These are phyloP conservation scores for Acanthamoeba royreba DNA, from an alignment of 208 protist species.

Conservation along the genomic window DNA sequence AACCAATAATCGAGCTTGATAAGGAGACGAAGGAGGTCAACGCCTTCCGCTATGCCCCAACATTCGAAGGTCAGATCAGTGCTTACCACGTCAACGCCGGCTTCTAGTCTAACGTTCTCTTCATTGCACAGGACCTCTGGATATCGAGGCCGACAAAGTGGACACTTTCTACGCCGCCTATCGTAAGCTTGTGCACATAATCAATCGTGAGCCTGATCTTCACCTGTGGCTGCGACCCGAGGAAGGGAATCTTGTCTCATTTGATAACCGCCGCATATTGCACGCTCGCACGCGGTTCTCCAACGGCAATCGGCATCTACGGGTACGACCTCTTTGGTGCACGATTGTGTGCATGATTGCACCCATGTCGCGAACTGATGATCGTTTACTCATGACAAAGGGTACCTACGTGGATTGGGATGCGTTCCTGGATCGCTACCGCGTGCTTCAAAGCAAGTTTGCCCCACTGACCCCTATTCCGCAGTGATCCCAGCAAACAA, in stretches of 20 bases:
- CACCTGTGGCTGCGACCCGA: conserved; percentile 1
- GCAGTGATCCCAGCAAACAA: background rate
- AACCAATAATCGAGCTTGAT: background rate
- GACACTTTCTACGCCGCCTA: conserved; percentile 17
- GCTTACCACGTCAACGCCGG: no score
- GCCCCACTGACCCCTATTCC: background rate
- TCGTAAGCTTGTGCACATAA: background rate
- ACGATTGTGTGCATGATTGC: background rate
- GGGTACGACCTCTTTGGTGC: background rate
- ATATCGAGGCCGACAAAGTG: background rate
- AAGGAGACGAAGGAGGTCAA: background rate
- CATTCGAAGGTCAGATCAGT: conserved; percentile 37
- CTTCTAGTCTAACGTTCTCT: no score
- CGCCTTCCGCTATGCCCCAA: conserved; percentile 5
- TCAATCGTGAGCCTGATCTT: background rate
- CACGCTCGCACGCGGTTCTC: conserved; percentile 43
- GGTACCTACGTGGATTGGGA: conserved; percentile 46
- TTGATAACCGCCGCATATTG: conserved; percentile 53
- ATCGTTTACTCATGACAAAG: background rate
- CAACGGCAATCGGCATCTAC: conserved; percentile 39
- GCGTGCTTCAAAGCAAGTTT: conserved; percentile 2
- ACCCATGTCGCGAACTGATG: background rate
- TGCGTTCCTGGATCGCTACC: conserved; percentile 8
- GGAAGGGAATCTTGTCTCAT: background rate
- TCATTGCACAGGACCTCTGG: background rate